Percentiles rank a stretch among this genome's conserved stretches.
These are phyloP conservation scores for Gymnopilus dilepis DNA, from an alignment of 768 basidiomycete species.

Conservation along the genomic window DNA sequence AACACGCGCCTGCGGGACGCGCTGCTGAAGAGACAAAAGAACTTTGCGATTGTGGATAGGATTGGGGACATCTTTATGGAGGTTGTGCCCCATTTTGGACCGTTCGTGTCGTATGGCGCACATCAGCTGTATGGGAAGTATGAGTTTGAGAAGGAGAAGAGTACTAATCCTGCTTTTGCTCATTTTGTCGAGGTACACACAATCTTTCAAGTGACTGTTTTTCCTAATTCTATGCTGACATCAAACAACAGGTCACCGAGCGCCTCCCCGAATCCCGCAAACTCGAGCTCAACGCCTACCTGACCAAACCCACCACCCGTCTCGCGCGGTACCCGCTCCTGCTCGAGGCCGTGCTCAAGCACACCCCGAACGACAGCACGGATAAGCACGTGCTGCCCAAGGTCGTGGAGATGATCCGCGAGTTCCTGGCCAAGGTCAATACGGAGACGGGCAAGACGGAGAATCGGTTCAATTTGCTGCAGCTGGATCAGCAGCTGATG, in stretches of 20 bases:
- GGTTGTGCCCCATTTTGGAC: slow-evolving; percentile 82
- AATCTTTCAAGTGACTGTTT: background rate
- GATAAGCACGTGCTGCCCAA: slow-evolving; percentile 82
- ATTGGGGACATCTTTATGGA: slow-evolving; percentile 94
- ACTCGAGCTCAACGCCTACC: slow-evolving; percentile 95
- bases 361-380: slow-evolving; percentile 88
- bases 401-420: slow-evolving; percentile 76
- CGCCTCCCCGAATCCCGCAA: slow-evolving; percentile 94
- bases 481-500: slow-evolving; percentile 89
- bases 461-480: slow-evolving; percentile 93
- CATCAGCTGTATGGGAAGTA: slow-evolving; percentile 99
- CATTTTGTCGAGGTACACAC: slow-evolving; percentile 89
- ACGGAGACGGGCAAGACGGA: slow-evolving; percentile 94
- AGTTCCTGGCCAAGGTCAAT: slow-evolving; percentile 88
- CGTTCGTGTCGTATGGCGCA: slow-evolving; percentile 94
- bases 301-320: slow-evolving; percentile 97
- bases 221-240: background rate
- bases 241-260: slow-evolving; percentile 68
- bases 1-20: slow-evolving; percentile 92
- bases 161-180: slow-evolving; percentile 88
- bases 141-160: slow-evolving; percentile 99
- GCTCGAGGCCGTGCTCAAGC: slow-evolving; percentile 89
- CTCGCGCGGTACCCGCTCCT: slow-evolving; percentile 96
- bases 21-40: slow-evolving; percentile 93
- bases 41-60: slow-evolving; percentile 88